These are phyloP conservation scores for Colletotrichum orbiculare DNA, from an alignment of 2,329 filamentous ascomycete genomes.

Conservation along the genomic window DNA sequence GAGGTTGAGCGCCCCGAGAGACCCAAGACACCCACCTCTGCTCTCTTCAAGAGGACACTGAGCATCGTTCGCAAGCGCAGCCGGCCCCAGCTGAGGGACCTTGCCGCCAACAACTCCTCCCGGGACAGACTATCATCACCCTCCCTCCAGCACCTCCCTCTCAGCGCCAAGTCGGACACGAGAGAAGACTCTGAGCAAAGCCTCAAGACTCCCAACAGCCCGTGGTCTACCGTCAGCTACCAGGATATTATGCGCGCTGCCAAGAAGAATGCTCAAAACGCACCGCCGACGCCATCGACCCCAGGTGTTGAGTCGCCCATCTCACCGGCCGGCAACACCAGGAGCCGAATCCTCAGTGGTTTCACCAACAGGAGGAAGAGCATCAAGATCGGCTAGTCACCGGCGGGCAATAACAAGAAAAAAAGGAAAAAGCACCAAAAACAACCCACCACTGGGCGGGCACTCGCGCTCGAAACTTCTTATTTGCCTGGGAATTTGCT, in stretches of 20 bases:
- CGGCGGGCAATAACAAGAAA: conserved; percentile 4
- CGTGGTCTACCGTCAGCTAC: conserved; percentile 54
- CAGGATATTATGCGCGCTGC: conserved; percentile 58
- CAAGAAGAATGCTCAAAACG: conserved; percentile 52
- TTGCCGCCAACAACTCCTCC: conserved; percentile 46
- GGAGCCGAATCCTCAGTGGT: conserved; percentile 48
- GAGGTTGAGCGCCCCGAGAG: conserved; percentile 48
- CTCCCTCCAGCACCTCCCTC: conserved; percentile 39
- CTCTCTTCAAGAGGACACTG: conserved; percentile 63
- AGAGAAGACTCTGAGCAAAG: conserved; percentile 41
- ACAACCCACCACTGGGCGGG: conserved; percentile 22
- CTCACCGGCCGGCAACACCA: conserved; percentile 39
- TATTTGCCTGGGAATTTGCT: conserved; percentile 30
- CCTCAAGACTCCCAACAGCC: conserved; percentile 40
- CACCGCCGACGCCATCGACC: conserved; percentile 39
- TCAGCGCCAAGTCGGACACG: conserved; percentile 50
- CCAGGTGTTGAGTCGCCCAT: conserved; percentile 43
- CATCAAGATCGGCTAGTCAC: conserved; percentile 45
- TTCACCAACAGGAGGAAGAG: conserved; percentile 53
- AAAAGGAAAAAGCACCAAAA: conserved; percentile 13
- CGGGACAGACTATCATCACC: conserved; percentile 46
- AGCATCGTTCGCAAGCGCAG: conserved; percentile 67
- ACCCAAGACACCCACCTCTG: conserved; percentile 56
- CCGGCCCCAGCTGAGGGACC: conserved; percentile 56
- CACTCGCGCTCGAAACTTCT: conserved; percentile 20